Conservation (phyloP, 139 green algal species). For the Eudorina sp. region DNA sequence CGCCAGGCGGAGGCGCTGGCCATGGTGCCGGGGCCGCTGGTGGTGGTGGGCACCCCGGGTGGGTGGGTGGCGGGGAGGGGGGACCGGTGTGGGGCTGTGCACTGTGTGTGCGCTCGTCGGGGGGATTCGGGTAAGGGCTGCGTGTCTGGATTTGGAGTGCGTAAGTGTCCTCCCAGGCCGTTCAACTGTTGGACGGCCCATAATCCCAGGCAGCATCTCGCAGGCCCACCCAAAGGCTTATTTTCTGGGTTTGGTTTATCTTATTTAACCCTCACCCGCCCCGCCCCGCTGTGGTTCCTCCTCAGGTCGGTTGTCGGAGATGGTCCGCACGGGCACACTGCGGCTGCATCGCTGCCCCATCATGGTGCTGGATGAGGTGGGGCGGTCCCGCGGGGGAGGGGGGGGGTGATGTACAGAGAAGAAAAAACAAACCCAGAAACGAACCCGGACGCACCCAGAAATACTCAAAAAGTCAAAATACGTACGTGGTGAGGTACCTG, state of each 20-base stretch:
- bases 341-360: constrained; percentile 60
- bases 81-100: too few species aligned
- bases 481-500: too few species aligned
- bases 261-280: too few species aligned
- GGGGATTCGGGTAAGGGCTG: too few species aligned
- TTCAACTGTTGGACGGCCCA: too few species aligned
- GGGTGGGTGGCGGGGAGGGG: not conserved
- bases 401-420: not conserved
- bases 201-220: too few species aligned
- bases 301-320: constrained; percentile 86
- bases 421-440: not conserved
- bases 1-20: constrained; percentile 89
- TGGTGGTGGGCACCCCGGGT: constrained; percentile 96
- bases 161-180: too few species aligned
- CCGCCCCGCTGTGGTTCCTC: not conserved
- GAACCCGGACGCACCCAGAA: not conserved
- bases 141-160: too few species aligned
- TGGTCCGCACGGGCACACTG: constrained; percentile 76
- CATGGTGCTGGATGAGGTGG: constrained; percentile 59
- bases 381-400: not conserved
- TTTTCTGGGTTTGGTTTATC: too few species aligned
- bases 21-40: constrained; percentile 77
- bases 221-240: too few species aligned
- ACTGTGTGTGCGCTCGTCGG: too few species aligned
- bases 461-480: not conserved